Evolutionary conservation across 106 monocot species (phyloP).

Genomic region (Acorus gramineus): DNA sequence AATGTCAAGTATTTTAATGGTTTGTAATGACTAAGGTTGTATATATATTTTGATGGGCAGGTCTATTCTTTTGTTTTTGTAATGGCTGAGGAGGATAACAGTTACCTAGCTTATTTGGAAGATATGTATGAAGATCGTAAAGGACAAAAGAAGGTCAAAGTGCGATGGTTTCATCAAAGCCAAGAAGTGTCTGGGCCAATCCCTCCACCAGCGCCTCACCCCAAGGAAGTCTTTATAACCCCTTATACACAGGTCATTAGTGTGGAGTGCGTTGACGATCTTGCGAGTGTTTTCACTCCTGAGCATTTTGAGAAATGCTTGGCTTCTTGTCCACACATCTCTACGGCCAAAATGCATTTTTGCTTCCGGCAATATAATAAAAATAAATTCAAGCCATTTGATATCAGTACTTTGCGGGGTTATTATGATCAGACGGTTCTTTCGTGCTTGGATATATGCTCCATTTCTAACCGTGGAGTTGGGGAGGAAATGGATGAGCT

Average conservation of each 20-base stretch:
- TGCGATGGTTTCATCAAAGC: slow-evolving; percentile 91
- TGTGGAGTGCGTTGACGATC: slow-evolving; percentile 85
- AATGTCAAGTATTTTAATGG: too few relatives aligned
- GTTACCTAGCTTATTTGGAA: slow-evolving; percentile 89
- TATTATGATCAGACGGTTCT: slow-evolving; percentile 75
- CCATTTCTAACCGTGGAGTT: slow-evolving; percentile 1
- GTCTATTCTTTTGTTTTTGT: slow-evolving; percentile 79
- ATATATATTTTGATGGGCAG: slow-evolving; percentile 19
- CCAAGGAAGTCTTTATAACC: slow-evolving; percentile 83
- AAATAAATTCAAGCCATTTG: slow-evolving; percentile 81
- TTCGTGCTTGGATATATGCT: slow-evolving; percentile 32
- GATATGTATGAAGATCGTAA: slow-evolving; percentile 99
- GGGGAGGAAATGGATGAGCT: slow-evolving; percentile 34
- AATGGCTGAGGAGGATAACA: slow-evolving; percentile 70
- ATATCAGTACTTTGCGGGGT: slow-evolving; percentile 58
- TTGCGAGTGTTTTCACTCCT: slow-evolving; percentile 78
- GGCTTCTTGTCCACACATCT: slow-evolving; percentile 27
- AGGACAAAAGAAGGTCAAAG: slow-evolving; percentile 92
- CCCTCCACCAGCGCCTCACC: slow-evolving; percentile 78
- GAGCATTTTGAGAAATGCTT: slow-evolving; percentile 75
- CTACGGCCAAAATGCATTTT: slow-evolving; percentile 36
- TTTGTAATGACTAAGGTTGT: too few relatives aligned
- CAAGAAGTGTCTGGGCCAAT: slow-evolving; percentile 70
- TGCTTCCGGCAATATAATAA: slow-evolving; percentile 92
- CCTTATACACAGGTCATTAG: slow-evolving; percentile 85